phyloP scores from a whole-genome alignment of 176 grass and related monocot species.

The Thinopyrum elongatum region DNA sequence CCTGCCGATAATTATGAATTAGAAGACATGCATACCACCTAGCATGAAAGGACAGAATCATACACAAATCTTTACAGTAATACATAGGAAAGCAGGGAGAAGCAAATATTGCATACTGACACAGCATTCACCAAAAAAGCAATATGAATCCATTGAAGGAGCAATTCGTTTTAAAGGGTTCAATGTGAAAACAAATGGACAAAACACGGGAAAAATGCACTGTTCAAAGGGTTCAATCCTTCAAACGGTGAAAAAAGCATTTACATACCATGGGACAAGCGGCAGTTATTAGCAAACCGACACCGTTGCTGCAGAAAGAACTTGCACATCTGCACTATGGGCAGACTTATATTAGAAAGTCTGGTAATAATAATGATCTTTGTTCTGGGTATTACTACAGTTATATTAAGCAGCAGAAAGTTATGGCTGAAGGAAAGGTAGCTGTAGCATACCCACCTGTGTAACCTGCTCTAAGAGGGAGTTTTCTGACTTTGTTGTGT shows the following conservation, averaged over 20 bases:
- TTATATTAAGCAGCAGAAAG: conserved; percentile 23
- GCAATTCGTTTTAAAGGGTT: conserved; percentile 6
- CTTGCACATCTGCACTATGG: conserved; percentile 92
- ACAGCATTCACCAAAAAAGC: not conserved
- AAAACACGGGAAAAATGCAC: not conserved
- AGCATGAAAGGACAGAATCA: not conserved
- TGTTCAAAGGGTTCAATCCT: not conserved
- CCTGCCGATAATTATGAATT: conserved; percentile 53
- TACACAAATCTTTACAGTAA: not conserved
- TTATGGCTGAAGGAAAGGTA: not conserved
- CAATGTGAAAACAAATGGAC: not conserved
- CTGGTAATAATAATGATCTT: not conserved
- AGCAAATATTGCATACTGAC: not conserved
- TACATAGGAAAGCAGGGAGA: not conserved
- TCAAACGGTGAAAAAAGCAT: conserved; percentile 18
- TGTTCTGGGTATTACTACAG: conserved; percentile 22
- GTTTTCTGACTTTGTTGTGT: not conserved
- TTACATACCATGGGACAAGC: conserved; percentile 95
- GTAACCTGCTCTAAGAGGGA: not conserved
- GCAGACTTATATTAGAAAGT: conserved; percentile 59
- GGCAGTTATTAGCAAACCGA: conserved; percentile 92
- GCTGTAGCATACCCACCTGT: not conserved
- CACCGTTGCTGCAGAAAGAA: conserved; percentile 99
- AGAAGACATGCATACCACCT: conserved; percentile 26
- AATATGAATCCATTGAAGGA: not conserved